Conservation (phyloP, 2,329 filamentous ascomycete species). For the Magnaporthiopsis incrustans region DNA sequence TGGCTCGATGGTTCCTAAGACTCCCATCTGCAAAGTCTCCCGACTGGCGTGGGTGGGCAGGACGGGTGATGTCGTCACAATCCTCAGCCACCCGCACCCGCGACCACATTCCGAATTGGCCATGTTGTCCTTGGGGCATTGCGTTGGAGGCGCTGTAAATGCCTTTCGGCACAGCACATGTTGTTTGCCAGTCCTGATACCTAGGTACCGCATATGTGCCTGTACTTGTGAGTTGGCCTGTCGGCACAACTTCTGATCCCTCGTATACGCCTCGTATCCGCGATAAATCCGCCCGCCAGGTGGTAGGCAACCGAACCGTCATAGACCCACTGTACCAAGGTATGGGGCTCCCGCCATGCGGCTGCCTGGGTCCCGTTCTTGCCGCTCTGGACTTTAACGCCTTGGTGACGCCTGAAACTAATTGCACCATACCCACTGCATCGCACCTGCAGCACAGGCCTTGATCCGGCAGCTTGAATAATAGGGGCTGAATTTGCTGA, state of each 20-base stretch:
- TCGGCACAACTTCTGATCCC: too few relatives aligned
- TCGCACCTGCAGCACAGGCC: not conserved
- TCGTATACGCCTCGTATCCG: too few relatives aligned
- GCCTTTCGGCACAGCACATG: too few relatives aligned
- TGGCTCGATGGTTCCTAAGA: not conserved
- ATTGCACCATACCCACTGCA: not conserved
- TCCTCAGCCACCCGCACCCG: not conserved
- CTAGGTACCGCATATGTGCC: not conserved
- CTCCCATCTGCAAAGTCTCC: not conserved
- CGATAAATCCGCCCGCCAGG: too few relatives aligned
- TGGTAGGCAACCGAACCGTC: too few relatives aligned
- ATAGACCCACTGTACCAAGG: too few relatives aligned
- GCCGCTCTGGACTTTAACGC: not conserved
- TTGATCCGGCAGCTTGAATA: not conserved
- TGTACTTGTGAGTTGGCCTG: too few relatives aligned
- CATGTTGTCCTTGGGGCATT: too few relatives aligned
- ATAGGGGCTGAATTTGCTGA: not conserved
- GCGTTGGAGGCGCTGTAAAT: not conserved
- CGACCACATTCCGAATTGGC: not conserved
- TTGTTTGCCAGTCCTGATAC: not conserved
- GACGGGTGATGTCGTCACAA: not conserved
- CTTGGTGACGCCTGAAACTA: too few relatives aligned
- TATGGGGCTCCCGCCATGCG: too few relatives aligned
- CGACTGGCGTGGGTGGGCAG: too few relatives aligned
- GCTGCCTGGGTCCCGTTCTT: not conserved